phyloP scores from a whole-genome alignment of 2,329 filamentous ascomycete genomes.

The Monosporascus sp. region DNA sequence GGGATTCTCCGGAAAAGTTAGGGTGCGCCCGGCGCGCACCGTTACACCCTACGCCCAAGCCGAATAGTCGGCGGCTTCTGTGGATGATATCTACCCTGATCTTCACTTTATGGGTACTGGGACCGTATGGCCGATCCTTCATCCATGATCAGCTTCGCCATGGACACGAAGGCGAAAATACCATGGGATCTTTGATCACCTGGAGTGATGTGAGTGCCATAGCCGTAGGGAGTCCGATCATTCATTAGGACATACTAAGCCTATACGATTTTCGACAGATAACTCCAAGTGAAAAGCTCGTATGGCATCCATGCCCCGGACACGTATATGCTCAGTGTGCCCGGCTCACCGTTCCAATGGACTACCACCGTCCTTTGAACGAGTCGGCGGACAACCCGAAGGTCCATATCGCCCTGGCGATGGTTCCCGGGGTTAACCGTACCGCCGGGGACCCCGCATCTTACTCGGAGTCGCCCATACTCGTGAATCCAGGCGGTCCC shows the following conservation, averaged over 20 bases:
- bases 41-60: too few relatives aligned
- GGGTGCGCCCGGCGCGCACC: too few relatives aligned
- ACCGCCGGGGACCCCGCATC: conserved; percentile 20
- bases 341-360: conserved; percentile 41
- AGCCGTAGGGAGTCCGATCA: not conserved
- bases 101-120: not conserved
- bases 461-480: conserved; percentile 32
- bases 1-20: too few relatives aligned
- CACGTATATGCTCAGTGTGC: conserved; percentile 31
- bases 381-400: conserved; percentile 25
- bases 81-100: not conserved
- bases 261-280: conserved; percentile 26
- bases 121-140: not conserved
- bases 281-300: conserved; percentile 35
- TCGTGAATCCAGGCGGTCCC: conserved; percentile 43
- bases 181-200: not conserved
- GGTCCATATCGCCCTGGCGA: conserved; percentile 32
- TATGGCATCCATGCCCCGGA: conserved; percentile 37
- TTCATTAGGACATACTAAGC: not conserved
- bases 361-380: conserved; percentile 37
- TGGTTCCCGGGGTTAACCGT: conserved; percentile 27
- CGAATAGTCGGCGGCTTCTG: not conserved
- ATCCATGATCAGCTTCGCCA: not conserved
- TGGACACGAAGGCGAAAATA: not conserved
- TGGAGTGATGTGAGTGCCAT: not conserved